phyloP scores from a whole-genome alignment of 1,284 basidiomycete genomes.

The Heliocybe sulcata region DNA sequence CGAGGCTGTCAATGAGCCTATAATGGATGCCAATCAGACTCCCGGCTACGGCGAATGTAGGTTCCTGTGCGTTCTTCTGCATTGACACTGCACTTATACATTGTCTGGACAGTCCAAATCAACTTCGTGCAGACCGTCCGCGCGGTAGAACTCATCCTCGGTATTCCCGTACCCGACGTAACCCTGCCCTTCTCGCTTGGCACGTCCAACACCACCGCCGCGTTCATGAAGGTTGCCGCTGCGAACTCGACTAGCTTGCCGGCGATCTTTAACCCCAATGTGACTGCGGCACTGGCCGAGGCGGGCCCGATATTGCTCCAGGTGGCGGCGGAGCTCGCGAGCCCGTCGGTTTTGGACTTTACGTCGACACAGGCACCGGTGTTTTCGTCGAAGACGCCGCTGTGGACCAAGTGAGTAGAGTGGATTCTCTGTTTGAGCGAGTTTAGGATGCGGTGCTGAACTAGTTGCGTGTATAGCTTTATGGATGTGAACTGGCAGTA shows the following conservation, averaged over 20 bases:
- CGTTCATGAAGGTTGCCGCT: conserved; percentile 26
- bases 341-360: conserved; percentile 22
- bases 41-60: conserved; percentile 64
- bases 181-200: conserved; percentile 14
- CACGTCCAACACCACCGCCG: conserved; percentile 33
- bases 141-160: conserved; percentile 53
- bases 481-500: conserved; percentile 76
- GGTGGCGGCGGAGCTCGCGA: conserved; percentile 28
- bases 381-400: conserved; percentile 15
- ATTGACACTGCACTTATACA: background rate
- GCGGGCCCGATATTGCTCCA: conserved; percentile 43
- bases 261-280: conserved; percentile 35
- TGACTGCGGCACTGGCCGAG: conserved; percentile 34
- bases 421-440: background rate
- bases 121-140: conserved; percentile 65
- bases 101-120: conserved; percentile 49
- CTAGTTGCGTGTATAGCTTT: conserved; percentile 38
- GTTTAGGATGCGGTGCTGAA: background rate
- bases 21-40: conserved; percentile 57
- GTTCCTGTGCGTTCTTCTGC: conserved; percentile 9
- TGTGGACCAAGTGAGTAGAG: conserved; percentile 42
- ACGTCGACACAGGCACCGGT: background rate
- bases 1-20: conserved; percentile 71
- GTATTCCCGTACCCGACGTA: conserved; percentile 30
- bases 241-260: conserved; percentile 9